phyloP scores from a whole-genome alignment of 1,284 basidiomycete species.

The Ceratobasidium theobromae region DNA sequence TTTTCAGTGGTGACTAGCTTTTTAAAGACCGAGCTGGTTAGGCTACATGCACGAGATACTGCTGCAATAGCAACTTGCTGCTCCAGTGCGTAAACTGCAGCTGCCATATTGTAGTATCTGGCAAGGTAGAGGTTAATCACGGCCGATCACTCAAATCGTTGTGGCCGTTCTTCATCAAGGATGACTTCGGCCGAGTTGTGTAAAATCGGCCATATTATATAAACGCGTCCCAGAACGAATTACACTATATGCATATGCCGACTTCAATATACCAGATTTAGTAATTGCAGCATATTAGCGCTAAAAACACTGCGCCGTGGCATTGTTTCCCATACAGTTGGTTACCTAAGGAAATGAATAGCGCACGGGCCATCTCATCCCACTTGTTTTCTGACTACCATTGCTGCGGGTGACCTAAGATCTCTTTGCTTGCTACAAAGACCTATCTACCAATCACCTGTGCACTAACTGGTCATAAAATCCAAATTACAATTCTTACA shows the following conservation, averaged over 20 bases:
- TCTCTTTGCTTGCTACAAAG: not conserved
- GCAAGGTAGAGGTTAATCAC: not conserved
- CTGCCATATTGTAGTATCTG: conserved; percentile 42
- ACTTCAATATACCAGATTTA: too few species aligned
- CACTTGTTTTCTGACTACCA: not conserved
- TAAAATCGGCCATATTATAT: too few species aligned
- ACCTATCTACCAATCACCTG: not conserved
- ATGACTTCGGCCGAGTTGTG: too few species aligned
- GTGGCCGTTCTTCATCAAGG: not conserved
- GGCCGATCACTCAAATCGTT: not conserved
- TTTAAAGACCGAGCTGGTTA: conserved; percentile 87
- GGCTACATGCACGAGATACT: conserved; percentile 81
- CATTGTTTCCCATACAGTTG: not conserved
- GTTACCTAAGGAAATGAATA: not conserved
- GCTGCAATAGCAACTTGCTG: conserved; percentile 82
- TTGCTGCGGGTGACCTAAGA: not conserved
- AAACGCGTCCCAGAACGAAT: too few species aligned
- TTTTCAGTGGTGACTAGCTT: conserved; percentile 86
- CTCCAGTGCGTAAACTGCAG: conserved; percentile 50
- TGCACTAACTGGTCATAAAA: not conserved
- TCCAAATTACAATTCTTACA: not conserved
- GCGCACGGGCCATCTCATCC: not conserved
- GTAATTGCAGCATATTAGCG: not conserved
- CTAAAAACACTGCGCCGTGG: not conserved
- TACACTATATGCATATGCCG: too few species aligned